These are phyloP conservation scores for Fusarium robinianum DNA, from an alignment of 2,329 filamentous ascomycete species.

Conservation along the genomic window DNA sequence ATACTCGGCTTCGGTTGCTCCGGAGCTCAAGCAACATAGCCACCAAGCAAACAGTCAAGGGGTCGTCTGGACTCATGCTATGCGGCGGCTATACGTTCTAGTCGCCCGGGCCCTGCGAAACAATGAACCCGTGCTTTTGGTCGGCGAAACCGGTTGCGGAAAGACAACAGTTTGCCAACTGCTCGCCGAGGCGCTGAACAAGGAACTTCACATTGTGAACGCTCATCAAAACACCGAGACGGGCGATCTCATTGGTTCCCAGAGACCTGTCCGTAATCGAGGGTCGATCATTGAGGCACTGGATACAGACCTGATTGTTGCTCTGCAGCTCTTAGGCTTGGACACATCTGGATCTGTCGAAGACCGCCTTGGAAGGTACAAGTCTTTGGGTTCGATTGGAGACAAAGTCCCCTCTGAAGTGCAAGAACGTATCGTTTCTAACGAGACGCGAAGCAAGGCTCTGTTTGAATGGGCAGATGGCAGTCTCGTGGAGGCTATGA, in stretches of 20 bases:
- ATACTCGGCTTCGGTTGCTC: constrained; percentile 66
- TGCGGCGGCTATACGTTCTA: constrained; percentile 88
- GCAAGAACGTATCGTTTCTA: constrained; percentile 51
- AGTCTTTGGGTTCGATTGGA: constrained; percentile 51
- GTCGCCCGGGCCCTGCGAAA: constrained; percentile 86
- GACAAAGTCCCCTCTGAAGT: constrained; percentile 55
- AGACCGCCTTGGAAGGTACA: constrained; percentile 62
- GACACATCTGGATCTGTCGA: constrained; percentile 53
- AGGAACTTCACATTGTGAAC: constrained; percentile 86
- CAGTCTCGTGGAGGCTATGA: constrained; percentile 92
- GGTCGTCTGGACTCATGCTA: constrained; percentile 93
- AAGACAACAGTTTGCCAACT: constrained; percentile 97
- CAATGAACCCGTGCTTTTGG: constrained; percentile 90
- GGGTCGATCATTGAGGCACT: constrained; percentile 71
- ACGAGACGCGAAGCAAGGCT: constrained; percentile 71
- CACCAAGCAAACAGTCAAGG: constrained; percentile 57
- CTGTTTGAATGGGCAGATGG: constrained; percentile 97
- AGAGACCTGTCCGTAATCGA: constrained; percentile 87
- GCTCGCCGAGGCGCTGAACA: constrained; percentile 77
- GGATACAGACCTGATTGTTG: constrained; percentile 59
- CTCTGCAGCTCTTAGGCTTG: constrained; percentile 49
- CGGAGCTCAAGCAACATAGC: constrained; percentile 58
- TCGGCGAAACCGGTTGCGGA: constrained; percentile 96
- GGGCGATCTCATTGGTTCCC: constrained; percentile 93
- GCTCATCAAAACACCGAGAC: constrained; percentile 99